Base-by-base conservation (phyloP, 108 stramenopile species). In the Pseudonitzschia delicatissima region DNA sequence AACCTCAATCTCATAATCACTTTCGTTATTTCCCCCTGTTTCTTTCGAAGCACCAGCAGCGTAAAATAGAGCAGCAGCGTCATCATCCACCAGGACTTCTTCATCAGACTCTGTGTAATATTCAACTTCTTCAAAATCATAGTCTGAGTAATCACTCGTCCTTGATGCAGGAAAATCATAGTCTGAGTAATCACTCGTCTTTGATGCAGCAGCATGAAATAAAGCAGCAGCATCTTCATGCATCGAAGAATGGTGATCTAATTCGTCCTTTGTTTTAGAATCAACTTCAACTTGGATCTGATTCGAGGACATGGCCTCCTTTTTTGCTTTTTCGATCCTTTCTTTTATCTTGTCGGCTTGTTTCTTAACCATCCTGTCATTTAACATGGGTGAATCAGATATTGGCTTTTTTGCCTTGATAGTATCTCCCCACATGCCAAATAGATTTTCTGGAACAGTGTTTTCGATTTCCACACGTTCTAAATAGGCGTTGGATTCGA, bases 381-480 rank as follows among this genome's bases (percentile, higher is more conserved):
- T 68, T 62, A 75, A 62, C 52, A 68, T 15, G 1, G 67, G 57
- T 40, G 74, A 40, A 37, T 75, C 53, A 0, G 23, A 7, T 26
- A 57, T 57, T 11, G 67, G 66, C 32, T 75, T 75, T 48, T 68
- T 68, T 9, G 67, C 42, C 27, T 75, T 75, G 36, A 75, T 45
- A 13, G 34, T 67, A 7, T 62, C 12, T 34, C 74, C 74, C 50
- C 48, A 75, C 62, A 68, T 68, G n/a, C 39, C 26, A 48, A 57
- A 61, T 5, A 60, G 44, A 47, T 64, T 66, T 29, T 53, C 37
- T 9, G 67, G 66, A 7, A 48, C 61, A 31, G 44, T 52, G 33
- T 49, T 73, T 20, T 73, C 72, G 25, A 73, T 73, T 42, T 67
- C 59, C 2, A 62, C 62, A 52, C 62, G 69, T 0, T 50, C 50